Conservation (phyloP, 768 basidiomycete genomes). For the Leccinum aurantiacum region DNA sequence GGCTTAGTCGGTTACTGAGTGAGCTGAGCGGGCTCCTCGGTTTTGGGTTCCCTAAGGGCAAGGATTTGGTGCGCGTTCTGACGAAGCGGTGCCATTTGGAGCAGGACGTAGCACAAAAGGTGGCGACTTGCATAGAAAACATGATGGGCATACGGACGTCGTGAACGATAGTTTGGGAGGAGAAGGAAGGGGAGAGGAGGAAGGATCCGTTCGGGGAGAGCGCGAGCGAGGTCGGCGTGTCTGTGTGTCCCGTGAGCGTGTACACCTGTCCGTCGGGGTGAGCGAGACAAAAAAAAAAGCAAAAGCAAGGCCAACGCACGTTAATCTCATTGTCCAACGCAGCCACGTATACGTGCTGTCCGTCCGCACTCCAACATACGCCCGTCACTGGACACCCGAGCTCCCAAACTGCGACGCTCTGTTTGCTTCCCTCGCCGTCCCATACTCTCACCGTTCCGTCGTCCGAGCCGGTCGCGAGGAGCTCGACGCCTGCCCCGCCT, state of each 20-base stretch:
- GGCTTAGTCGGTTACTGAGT: conserved; percentile 21
- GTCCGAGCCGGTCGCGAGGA: conserved; percentile 86
- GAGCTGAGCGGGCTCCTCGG: conserved; percentile 20
- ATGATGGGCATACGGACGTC: conserved; percentile 58
- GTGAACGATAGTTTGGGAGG: conserved; percentile 86
- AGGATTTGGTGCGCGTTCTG: conserved; percentile 23
- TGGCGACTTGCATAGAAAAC: conserved; percentile 24
- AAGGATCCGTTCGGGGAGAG: conserved; percentile 87
- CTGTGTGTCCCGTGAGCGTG: conserved; percentile 79
- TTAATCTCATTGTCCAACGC: conserved; percentile 96
- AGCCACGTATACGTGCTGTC: conserved; percentile 84
- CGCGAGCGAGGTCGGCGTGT: conserved; percentile 82
- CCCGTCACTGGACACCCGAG: conserved; percentile 89
- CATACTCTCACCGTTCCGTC: conserved; percentile 91
- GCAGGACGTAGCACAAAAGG: conserved; percentile 23
- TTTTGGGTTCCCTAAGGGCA: conserved; percentile 19
- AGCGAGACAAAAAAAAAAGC: no score
- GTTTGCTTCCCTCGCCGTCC: conserved; percentile 80
- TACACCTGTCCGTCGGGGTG: conserved; percentile 52
- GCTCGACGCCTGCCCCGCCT: conserved; percentile 78
- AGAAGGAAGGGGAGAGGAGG: conserved; percentile 88
- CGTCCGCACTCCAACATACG: conserved; percentile 92
- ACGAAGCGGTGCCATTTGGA: conserved; percentile 27
- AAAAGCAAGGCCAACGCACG: conserved; percentile 45
- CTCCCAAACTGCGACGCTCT: conserved; percentile 77